Evolutionary conservation across 129 eudicot species (phyloP).

Genomic region (Lactuca saligna): DNA sequence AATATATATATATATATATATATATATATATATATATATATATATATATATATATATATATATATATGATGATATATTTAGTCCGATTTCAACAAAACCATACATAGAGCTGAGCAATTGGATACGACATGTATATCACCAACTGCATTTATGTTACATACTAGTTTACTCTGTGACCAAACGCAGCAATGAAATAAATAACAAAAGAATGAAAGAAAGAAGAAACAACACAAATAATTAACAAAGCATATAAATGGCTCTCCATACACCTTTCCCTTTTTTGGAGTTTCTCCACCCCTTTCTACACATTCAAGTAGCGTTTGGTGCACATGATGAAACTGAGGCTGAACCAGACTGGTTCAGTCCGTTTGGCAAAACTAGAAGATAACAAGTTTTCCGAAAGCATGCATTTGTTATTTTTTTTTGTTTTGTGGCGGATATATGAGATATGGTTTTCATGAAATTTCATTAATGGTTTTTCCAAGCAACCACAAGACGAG

Average conservation of each 20-base stretch:
- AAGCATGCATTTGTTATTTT: background rate
- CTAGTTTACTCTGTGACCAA: background rate
- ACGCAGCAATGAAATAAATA: constrained; percentile 14
- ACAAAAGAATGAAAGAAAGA: constrained; percentile 20
- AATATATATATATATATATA: too few relatives aligned
- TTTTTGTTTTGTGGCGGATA: background rate
- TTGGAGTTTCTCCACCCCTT: background rate
- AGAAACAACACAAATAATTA: background rate
- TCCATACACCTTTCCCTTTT: constrained; percentile 2
- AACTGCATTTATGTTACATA: constrained; percentile 17
- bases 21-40: too few relatives aligned
- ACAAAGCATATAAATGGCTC: background rate
- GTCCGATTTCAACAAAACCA: too few relatives aligned
- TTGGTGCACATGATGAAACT: background rate
- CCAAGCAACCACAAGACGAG: constrained; percentile 87
- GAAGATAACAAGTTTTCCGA: background rate
- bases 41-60: too few relatives aligned
- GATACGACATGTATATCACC: background rate
- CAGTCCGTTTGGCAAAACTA: background rate
- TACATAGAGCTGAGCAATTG: background rate
- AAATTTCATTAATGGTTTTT: constrained; percentile 61
- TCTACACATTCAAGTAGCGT: background rate
- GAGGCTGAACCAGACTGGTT: background rate
- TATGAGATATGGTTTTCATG: constrained; percentile 19
- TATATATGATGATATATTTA: too few relatives aligned